Conservation (phyloP, 441 rosid species). For the Flueggea neowawraea region DNA sequence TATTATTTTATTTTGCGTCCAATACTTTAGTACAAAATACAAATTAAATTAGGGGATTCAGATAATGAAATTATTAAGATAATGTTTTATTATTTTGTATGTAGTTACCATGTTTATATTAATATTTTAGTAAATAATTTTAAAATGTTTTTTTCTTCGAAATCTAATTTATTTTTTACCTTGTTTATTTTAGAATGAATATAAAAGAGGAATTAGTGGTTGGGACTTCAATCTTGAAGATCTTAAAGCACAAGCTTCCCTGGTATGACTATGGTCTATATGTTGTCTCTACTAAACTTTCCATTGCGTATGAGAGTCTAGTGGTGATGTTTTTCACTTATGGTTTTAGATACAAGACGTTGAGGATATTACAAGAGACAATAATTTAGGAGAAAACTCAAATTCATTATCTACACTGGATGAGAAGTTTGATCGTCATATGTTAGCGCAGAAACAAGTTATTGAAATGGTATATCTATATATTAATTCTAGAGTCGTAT, state of each 20-base stretch:
- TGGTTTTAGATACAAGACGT: slow-evolving; percentile 68
- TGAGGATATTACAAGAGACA: slow-evolving; percentile 56
- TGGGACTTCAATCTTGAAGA: slow-evolving; percentile 98
- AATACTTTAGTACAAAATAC: no score
- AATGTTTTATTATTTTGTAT: no score
- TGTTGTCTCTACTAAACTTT: slow-evolving; percentile 8
- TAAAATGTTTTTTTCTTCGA: no score
- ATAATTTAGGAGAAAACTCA: slow-evolving; percentile 46
- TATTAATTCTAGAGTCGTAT: slow-evolving; percentile 12
- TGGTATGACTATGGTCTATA: slow-evolving; percentile 48
- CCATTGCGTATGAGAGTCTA: background rate
- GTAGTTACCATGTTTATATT: no score
- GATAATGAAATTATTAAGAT: no score
- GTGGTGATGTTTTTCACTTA: slow-evolving; percentile 10
- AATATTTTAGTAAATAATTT: no score
- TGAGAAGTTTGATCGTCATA: slow-evolving; percentile 45
- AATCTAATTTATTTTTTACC: no score
- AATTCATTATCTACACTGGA: slow-evolving; percentile 45
- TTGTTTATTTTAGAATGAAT: slow-evolving; percentile 60
- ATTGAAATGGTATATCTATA: slow-evolving; percentile 40
- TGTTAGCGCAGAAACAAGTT: slow-evolving; percentile 24
- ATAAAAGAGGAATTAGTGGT: slow-evolving; percentile 93
- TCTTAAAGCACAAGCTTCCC: slow-evolving; percentile 95
- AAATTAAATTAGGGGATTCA: no score
- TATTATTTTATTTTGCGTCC: no score